phyloP scores from a whole-genome alignment of 1,284 basidiomycete species.

The Trichosporon coremiiforme region DNA sequence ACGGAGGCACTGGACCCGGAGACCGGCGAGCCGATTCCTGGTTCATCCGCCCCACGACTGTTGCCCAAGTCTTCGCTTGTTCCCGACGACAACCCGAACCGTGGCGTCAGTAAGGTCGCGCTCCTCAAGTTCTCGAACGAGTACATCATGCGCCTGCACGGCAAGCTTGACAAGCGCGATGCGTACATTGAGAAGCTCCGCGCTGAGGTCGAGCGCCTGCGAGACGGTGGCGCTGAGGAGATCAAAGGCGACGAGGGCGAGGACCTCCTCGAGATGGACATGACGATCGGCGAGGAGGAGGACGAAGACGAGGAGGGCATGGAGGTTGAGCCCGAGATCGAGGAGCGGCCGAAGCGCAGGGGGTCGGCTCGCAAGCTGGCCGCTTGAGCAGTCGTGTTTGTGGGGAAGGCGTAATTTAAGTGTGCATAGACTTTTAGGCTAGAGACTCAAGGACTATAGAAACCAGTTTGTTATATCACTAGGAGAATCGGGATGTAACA shows the following conservation, averaged over 20 bases:
- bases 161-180: constrained; percentile 78
- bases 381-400: neutral
- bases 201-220: constrained; percentile 68
- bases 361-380: neutral
- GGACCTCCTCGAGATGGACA: constrained; percentile 48
- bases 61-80: constrained; percentile 70
- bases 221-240: constrained; percentile 45
- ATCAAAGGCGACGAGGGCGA: constrained; percentile 46
- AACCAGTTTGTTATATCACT: neutral
- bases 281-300: constrained; percentile 45
- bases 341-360: neutral
- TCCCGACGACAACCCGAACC: constrained; percentile 83
- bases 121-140: constrained; percentile 86
- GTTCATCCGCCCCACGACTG: constrained; percentile 79
- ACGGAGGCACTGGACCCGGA: constrained; percentile 69
- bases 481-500: neutral
- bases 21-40: constrained; percentile 69
- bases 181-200: constrained; percentile 73
- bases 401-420: neutral
- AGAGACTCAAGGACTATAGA: constrained; percentile 10
- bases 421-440: constrained; percentile 3
- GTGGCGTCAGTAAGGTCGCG: constrained; percentile 93
- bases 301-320: constrained; percentile 54
- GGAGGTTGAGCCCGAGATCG: constrained; percentile 30
- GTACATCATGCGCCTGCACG: constrained; percentile 75